These are phyloP conservation scores for Metarhizium robertsii DNA, from an alignment of 2,329 filamentous ascomycete species.

Conservation along the genomic window DNA sequence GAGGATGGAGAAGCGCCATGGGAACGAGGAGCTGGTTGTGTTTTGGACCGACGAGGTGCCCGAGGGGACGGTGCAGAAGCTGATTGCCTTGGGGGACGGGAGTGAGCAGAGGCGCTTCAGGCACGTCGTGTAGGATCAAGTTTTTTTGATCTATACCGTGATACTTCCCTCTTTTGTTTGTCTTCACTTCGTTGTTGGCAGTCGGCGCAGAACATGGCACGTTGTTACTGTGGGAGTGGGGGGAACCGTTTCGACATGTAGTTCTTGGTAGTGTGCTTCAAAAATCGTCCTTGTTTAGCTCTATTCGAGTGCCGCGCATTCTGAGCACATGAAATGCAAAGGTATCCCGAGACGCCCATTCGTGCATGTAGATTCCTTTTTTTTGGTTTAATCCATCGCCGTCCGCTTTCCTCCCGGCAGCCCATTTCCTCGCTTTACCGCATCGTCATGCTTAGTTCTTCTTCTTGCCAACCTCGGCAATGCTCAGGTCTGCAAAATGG, in stretches of 20 bases:
- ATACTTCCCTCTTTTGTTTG: background rate
- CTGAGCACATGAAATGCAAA: slow-evolving; percentile 39
- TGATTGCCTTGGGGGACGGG: slow-evolving; percentile 13
- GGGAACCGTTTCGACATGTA: background rate
- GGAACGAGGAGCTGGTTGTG: slow-evolving; percentile 28
- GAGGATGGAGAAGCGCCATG: slow-evolving; percentile 29
- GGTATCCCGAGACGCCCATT: slow-evolving; percentile 48
- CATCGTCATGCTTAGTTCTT: slow-evolving; percentile 31
- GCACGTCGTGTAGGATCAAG: slow-evolving; percentile 10
- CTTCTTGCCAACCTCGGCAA: slow-evolving; percentile 50
- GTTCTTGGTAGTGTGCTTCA: slow-evolving; percentile 17
- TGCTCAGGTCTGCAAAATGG: slow-evolving; percentile 34
- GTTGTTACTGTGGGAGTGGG: background rate
- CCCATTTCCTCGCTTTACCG: slow-evolving; percentile 11
- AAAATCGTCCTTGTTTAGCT: slow-evolving; percentile 26
- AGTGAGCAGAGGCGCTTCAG: slow-evolving; percentile 15
- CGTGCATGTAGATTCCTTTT: slow-evolving; percentile 29
- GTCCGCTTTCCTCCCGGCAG: background rate
- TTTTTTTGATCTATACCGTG: background rate
- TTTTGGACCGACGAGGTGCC: slow-evolving; percentile 28
- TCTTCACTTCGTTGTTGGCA: background rate
- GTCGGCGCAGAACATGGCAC: background rate
- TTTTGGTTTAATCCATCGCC: slow-evolving; percentile 15
- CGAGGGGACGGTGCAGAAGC: slow-evolving; percentile 20
- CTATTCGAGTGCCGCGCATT: slow-evolving; percentile 27